Conservation (phyloP, 179 eudicot species). For the Gypsophila paniculata region DNA sequence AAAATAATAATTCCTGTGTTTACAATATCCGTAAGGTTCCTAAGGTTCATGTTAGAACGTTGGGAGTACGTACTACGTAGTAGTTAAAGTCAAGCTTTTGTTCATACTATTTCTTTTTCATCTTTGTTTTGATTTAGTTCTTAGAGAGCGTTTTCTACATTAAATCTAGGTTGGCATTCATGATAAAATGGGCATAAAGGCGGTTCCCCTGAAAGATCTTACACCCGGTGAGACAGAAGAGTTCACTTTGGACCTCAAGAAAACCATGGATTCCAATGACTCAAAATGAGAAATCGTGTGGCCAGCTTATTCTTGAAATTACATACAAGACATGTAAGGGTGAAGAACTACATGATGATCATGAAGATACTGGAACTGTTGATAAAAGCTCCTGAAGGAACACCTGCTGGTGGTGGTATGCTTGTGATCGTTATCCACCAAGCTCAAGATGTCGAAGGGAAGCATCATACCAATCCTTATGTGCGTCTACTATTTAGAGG, state of each 20-base stretch:
- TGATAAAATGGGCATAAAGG: slow-evolving; percentile 81
- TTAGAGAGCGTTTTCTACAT: no score
- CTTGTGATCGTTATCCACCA: slow-evolving; percentile 61
- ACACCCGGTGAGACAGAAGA: slow-evolving; percentile 61
- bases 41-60: no score
- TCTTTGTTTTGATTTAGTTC: no score
- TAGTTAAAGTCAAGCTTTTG: no score
- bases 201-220: slow-evolving; percentile 61
- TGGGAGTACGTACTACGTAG: no score
- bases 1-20: no score
- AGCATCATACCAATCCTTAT: slow-evolving; percentile 87
- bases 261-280: slow-evolving; percentile 63
- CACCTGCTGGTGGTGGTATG: slow-evolving; percentile 70
- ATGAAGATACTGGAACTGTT: slow-evolving; percentile 46
- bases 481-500: slow-evolving; percentile 62
- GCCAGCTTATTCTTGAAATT: slow-evolving; percentile 66
- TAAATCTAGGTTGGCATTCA: slow-evolving; percentile 63
- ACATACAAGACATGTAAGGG: slow-evolving; percentile 73
- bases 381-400: slow-evolving; percentile 79
- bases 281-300: slow-evolving; percentile 67
- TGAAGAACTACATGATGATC: slow-evolving; percentile 48
- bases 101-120: no score
- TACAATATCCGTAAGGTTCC: no score
- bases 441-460: slow-evolving; percentile 89
- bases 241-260: slow-evolving; percentile 52